Evolutionary conservation across 768 basidiomycete species (phyloP).

Genomic region (Termitomyces sp.): DNA sequence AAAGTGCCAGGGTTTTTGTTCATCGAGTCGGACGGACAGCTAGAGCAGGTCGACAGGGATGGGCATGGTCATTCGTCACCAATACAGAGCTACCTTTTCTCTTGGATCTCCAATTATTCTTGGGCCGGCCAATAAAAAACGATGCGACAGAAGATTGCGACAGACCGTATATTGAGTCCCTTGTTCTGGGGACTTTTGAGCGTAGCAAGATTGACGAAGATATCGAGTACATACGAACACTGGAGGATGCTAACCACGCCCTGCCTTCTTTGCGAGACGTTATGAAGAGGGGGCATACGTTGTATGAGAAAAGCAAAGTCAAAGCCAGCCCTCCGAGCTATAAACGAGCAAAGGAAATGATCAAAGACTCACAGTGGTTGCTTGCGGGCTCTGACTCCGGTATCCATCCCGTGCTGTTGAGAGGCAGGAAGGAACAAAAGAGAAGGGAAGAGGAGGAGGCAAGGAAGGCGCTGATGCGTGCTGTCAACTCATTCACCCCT

Average conservation of each 20-base stretch:
- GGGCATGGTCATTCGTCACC: conserved; percentile 95
- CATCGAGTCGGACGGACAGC: conserved; percentile 98
- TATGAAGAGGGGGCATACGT: conserved; percentile 82
- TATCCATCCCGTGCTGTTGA: conserved; percentile 66
- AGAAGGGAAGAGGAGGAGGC: conserved; percentile 43
- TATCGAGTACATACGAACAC: conserved; percentile 66
- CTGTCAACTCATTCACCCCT: conserved; percentile 81
- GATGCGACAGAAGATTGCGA: conserved; percentile 47
- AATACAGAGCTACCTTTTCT: conserved; percentile 84
- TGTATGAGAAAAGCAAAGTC: conserved; percentile 93
- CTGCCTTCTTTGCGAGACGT: conserved; percentile 69
- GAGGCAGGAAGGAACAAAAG: conserved; percentile 30
- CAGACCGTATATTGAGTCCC: conserved; percentile 60
- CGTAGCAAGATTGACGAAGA: conserved; percentile 80
- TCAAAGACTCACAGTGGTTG: conserved; percentile 66
- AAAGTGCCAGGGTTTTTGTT: conserved; percentile 88
- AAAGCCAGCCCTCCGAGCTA: conserved; percentile 86
- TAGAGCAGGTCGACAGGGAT: conserved; percentile 88
- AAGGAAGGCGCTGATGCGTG: conserved; percentile 61
- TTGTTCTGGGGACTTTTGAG: conserved; percentile 80
- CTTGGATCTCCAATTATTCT: conserved; percentile 89
- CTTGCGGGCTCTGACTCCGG: conserved; percentile 59
- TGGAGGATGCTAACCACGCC: conserved; percentile 60
- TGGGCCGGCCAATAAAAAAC: conserved; percentile 69
- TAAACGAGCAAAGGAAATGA: conserved; percentile 84